phyloP scores from a whole-genome alignment of 2,329 filamentous ascomycete genomes.

The Talaromyces rugulosus region DNA sequence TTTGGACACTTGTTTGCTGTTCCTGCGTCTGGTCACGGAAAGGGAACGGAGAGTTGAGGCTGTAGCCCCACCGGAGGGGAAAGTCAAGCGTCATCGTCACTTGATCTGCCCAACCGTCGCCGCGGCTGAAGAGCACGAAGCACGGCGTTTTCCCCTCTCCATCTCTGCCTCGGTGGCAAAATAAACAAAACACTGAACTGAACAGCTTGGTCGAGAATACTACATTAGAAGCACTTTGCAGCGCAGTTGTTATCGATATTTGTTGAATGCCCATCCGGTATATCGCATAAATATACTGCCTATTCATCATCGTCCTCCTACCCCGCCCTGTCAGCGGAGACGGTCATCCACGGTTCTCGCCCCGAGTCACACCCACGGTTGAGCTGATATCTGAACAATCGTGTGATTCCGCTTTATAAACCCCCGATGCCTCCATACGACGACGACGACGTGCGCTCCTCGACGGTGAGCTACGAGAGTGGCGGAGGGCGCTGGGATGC shows the following conservation, averaged over 20 bases:
- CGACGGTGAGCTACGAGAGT: conserved; percentile 17
- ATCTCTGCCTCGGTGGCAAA: not conserved
- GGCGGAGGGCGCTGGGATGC: conserved; percentile 34
- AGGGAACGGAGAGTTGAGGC: not conserved
- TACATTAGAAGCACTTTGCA: not conserved
- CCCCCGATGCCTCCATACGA: conserved; percentile 34
- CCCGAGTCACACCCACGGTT: conserved; percentile 11
- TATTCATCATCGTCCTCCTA: not conserved
- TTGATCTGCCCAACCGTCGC: not conserved
- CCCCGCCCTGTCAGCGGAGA: conserved; percentile 7
- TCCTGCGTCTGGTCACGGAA: not conserved
- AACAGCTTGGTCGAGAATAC: not conserved
- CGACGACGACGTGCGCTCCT: conserved; percentile 29
- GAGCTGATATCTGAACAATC: conserved; percentile 2
- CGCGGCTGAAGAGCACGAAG: not conserved
- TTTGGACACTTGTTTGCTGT: not conserved
- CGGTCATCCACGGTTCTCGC: conserved; percentile 11
- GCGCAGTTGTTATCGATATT: not conserved
- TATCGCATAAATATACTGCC: not conserved
- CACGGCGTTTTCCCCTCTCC: not conserved
- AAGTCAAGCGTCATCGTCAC: not conserved
- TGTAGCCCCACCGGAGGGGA: not conserved
- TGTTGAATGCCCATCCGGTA: no score
- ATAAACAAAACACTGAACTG: not conserved
- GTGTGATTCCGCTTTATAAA: not conserved